Conservation (phyloP, 352 stramenopile species). For the Pythium sukuiense region DNA sequence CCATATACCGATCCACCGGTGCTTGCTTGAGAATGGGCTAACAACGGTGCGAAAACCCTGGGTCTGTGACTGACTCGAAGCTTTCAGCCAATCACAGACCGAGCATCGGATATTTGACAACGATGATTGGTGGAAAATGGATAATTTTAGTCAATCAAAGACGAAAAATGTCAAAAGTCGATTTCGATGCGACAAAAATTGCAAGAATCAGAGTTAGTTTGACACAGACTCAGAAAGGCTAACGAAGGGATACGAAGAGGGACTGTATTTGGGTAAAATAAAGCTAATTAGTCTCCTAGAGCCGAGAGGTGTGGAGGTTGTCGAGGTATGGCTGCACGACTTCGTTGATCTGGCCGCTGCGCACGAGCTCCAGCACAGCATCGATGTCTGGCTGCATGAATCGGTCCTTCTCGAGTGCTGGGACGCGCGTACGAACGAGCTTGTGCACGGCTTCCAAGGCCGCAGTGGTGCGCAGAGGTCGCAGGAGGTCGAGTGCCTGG, state of each 20-base stretch:
- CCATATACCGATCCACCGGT: conserved; percentile 7
- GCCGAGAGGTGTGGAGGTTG: conserved; percentile 43
- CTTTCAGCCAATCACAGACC: conserved; percentile 25
- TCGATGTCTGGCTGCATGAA: conserved; percentile 91
- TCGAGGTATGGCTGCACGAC: conserved; percentile 57
- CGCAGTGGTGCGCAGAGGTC: conserved; percentile 78
- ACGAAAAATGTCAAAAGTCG: neutral
- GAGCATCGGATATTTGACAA: neutral
- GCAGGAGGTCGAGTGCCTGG: conserved; percentile 86
- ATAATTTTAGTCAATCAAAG: neutral
- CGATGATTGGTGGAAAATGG: conserved; percentile 12
- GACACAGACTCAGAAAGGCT: conserved; percentile 4
- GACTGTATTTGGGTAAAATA: conserved; percentile 1
- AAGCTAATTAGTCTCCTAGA: conserved; percentile 28
- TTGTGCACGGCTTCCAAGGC: conserved; percentile 78
- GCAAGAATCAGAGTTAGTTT: conserved; percentile 5
- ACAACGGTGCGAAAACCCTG: neutral
- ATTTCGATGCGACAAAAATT: conserved; percentile 6
- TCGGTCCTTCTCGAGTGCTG: conserved; percentile 74
- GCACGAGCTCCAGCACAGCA: conserved; percentile 73
- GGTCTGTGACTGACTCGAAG: conserved; percentile 25
- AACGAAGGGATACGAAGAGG: neutral
- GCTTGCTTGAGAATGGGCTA: neutral
- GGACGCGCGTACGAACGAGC: conserved; percentile 66
- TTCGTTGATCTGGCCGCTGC: conserved; percentile 63